These are phyloP conservation scores for Mycena filopes DNA, from an alignment of 768 basidiomycete genomes.

Conservation along the genomic window DNA sequence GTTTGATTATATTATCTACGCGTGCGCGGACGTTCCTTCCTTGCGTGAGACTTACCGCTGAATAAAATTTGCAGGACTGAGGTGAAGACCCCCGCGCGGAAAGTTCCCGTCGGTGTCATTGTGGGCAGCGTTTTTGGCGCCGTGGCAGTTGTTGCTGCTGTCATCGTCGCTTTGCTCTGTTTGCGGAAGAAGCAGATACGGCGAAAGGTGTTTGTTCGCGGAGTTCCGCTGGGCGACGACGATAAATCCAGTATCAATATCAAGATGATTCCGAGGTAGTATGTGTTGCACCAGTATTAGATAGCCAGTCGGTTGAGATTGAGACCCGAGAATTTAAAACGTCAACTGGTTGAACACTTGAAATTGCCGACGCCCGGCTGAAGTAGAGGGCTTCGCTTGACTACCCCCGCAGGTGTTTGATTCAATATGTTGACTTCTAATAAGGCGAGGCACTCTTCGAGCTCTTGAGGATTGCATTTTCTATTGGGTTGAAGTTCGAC, in stretches of 20 bases:
- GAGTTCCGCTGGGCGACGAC: slow-evolving; percentile 12
- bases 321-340: no score
- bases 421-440: no score
- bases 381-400: no score
- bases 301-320: no score
- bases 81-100: neutral
- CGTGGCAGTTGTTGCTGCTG: neutral
- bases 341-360: no score
- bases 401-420: no score
- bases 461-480: no score
- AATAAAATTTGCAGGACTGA: neutral
- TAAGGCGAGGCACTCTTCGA: no score
- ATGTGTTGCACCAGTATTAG: no score
- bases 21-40: neutral
- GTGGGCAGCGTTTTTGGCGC: slow-evolving; percentile 4
- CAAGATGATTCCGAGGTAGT: slow-evolving; percentile 4
- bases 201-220: neutral
- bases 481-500: no score
- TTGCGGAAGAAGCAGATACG: neutral
- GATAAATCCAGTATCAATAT: slow-evolving; percentile 1
- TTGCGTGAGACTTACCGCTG: no score
- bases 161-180: neutral
- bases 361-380: no score
- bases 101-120: neutral
- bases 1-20: slow-evolving; percentile 16